Evolutionary conservation across 495 filamentous ascomycete genomes (phyloP).

Genomic region (Penicillium crystallinum): DNA sequence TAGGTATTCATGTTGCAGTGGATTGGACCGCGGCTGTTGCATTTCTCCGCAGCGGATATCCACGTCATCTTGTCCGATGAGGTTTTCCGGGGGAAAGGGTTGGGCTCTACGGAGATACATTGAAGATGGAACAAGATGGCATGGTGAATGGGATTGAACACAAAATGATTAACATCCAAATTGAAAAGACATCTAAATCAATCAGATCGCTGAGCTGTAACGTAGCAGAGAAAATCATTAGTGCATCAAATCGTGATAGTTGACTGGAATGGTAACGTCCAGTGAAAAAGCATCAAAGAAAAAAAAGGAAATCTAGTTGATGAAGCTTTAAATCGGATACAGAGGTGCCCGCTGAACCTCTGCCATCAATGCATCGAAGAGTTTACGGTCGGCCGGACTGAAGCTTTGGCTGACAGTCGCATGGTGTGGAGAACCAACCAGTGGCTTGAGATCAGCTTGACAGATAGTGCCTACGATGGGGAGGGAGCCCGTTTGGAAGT

Average conservation of each 20-base stretch:
- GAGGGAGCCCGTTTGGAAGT: slow-evolving; percentile 45
- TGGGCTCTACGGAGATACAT: not conserved
- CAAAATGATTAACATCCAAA: not conserved
- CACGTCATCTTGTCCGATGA: too few species aligned
- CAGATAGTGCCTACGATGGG: slow-evolving; percentile 41
- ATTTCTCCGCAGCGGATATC: not conserved
- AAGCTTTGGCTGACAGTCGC: not conserved
- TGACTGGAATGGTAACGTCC: not conserved
- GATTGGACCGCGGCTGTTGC: not conserved
- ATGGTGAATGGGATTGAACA: not conserved
- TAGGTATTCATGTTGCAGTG: not conserved
- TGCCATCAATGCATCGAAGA: slow-evolving; percentile 20
- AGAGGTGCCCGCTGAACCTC: slow-evolving; percentile 13
- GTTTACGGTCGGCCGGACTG: slow-evolving; percentile 12
- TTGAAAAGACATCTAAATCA: not conserved
- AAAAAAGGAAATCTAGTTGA: not conserved
- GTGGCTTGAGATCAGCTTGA: slow-evolving; percentile 29
- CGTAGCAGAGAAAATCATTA: not conserved
- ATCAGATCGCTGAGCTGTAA: not conserved
- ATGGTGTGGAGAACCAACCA: slow-evolving; percentile 15
- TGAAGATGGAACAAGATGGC: not conserved
- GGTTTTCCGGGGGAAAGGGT: too few species aligned
- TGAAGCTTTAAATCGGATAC: not conserved
- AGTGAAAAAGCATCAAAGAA: not conserved
- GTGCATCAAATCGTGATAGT: not conserved